phyloP scores from a whole-genome alignment of 371 early-diverging fungal species.

The Conidiobolus incongruus region DNA sequence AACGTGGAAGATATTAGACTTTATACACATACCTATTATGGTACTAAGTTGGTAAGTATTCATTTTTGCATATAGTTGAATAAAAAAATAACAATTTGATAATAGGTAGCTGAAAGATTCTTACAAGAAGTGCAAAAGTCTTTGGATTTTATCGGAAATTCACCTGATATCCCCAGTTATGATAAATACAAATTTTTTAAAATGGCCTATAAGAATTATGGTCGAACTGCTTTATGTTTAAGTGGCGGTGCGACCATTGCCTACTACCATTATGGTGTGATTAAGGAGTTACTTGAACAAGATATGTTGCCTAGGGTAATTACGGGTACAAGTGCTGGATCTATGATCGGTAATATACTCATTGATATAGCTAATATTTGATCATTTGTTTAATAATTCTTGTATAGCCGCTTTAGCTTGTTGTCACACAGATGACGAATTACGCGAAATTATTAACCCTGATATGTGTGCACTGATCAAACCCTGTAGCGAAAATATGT shows the following conservation, averaged over 20 bases:
- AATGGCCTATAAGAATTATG: slow-evolving; percentile 51
- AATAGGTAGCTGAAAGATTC: neutral
- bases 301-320: slow-evolving; percentile 61
- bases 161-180: slow-evolving; percentile 15
- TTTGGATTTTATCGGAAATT: slow-evolving; percentile 30
- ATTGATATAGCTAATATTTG: slow-evolving; percentile 9
- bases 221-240: slow-evolving; percentile 69
- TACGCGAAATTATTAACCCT: slow-evolving; percentile 34
- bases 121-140: slow-evolving; percentile 20
- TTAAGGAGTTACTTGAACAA: slow-evolving; percentile 37
- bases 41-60: slow-evolving; percentile 34
- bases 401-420: slow-evolving; percentile 53
- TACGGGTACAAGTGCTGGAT: slow-evolving; percentile 71
- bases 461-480: slow-evolving; percentile 28
- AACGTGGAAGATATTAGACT: slow-evolving; percentile 54
- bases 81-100: neutral
- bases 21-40: slow-evolving; percentile 50
- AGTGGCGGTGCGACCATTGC: slow-evolving; percentile 80
- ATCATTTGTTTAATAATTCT: slow-evolving; percentile 5
- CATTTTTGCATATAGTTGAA: neutral
- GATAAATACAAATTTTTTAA: slow-evolving; percentile 51
- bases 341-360: slow-evolving; percentile 18
- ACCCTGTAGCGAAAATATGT: slow-evolving; percentile 27
- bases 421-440: slow-evolving; percentile 55
- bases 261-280: slow-evolving; percentile 38